Evolutionary conservation across 495 filamentous ascomycete genomes (phyloP).

Genomic region (Polyplosphaeria fusca): DNA sequence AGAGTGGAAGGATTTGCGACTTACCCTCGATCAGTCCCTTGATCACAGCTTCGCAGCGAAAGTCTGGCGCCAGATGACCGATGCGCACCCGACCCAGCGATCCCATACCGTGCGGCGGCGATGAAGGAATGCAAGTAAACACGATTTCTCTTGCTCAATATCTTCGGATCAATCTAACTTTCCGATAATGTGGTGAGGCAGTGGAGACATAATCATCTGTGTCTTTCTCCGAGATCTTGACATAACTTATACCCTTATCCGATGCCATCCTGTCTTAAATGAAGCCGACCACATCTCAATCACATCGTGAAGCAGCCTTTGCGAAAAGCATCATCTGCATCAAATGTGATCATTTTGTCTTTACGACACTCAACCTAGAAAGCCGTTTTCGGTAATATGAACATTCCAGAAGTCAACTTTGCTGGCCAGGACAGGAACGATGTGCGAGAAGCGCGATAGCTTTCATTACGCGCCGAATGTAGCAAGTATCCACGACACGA

Average conservation of each 20-base stretch:
- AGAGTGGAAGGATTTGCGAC: not conserved
- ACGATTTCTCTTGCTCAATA: too few species aligned
- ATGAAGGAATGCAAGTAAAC: constrained; percentile 1
- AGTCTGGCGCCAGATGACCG: constrained; percentile 22
- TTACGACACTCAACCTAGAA: not conserved
- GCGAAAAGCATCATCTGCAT: not conserved
- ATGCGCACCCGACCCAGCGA: constrained; percentile 13
- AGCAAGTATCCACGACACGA: too few species aligned
- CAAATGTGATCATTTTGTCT: not conserved
- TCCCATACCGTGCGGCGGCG: constrained; percentile 1
- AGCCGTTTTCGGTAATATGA: not conserved
- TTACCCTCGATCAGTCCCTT: constrained; percentile 20
- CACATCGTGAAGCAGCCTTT: too few species aligned
- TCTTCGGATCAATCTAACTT: not conserved
- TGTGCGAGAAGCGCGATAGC: too few species aligned
- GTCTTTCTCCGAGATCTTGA: not conserved
- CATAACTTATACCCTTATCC: not conserved
- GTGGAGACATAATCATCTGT: not conserved
- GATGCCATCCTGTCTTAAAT: not conserved
- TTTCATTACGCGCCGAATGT: too few species aligned
- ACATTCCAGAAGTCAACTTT: not conserved
- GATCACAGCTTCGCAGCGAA: constrained; percentile 24
- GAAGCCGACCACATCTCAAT: not conserved
- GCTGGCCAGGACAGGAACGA: too few species aligned
- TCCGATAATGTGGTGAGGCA: not conserved